Percentiles rank a stretch among this genome's conserved stretches.
Conservation (phyloP, 176 grass and related monocot genomes). For the Oryza brachyantha region DNA sequence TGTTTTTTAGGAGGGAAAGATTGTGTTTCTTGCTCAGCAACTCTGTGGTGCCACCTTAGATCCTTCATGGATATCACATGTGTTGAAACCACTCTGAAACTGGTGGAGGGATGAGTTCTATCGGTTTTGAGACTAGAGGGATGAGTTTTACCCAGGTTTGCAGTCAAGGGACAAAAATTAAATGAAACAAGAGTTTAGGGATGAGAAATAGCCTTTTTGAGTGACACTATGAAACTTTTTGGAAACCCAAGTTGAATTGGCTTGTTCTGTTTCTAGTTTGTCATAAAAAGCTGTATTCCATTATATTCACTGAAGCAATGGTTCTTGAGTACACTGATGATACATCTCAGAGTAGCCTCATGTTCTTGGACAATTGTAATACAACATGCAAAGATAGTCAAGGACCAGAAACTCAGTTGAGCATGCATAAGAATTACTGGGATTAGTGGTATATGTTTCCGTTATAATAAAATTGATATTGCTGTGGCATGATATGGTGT, state of each 20-base stretch:
- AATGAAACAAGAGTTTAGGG: too few relatives aligned
- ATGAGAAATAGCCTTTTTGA: too few relatives aligned
- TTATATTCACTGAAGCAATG: neutral
- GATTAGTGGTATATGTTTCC: neutral
- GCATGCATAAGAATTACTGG: neutral
- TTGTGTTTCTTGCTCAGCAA: neutral
- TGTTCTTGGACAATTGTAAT: neutral
- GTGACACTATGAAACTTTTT: too few relatives aligned
- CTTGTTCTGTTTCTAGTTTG: constrained; percentile 9
- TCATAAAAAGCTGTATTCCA: neutral
- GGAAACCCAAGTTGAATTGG: constrained; percentile 22
- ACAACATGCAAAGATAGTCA: neutral
- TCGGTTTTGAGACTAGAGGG: too few relatives aligned
- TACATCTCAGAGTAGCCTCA: constrained; percentile 30
- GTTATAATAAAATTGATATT: constrained; percentile 4
- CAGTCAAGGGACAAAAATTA: too few relatives aligned
- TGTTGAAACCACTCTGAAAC: too few relatives aligned
- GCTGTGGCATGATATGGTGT: neutral
- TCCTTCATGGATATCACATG: too few relatives aligned
- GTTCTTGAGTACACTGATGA: neutral
- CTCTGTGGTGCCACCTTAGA: neutral
- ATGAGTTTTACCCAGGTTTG: too few relatives aligned
- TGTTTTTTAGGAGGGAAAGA: constrained; percentile 17
- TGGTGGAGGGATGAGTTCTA: too few relatives aligned
- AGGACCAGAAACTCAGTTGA: neutral